These are phyloP conservation scores for Hymenotorrendiella dingleyae DNA, from an alignment of 2,329 filamentous ascomycete species.

Conservation along the genomic window DNA sequence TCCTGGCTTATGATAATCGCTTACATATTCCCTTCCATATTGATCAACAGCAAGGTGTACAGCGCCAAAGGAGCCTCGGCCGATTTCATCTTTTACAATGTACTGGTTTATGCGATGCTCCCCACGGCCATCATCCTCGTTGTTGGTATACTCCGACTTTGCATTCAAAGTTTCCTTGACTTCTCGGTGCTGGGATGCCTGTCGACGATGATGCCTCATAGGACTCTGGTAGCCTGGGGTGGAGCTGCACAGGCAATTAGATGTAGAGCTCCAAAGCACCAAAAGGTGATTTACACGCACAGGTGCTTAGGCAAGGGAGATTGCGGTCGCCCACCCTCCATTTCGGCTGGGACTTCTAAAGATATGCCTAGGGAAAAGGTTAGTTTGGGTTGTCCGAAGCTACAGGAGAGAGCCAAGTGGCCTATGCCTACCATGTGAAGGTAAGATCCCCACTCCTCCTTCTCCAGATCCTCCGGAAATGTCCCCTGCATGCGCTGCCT, in stretches of 20 bases:
- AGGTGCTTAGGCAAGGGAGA: constrained; percentile 31
- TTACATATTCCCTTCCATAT: constrained; percentile 87
- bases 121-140: constrained; percentile 72
- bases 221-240: constrained; percentile 45
- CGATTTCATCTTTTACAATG: constrained; percentile 88
- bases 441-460: constrained; percentile 38
- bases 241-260: constrained; percentile 38
- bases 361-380: constrained; percentile 20
- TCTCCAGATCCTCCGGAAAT: constrained; percentile 24
- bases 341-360: constrained; percentile 38
- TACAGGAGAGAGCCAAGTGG: constrained; percentile 12
- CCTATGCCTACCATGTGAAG: constrained; percentile 38
- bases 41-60: constrained; percentile 89
- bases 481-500: too few species aligned
- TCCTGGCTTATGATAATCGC: too few species aligned
- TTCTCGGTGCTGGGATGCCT: constrained; percentile 51
- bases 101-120: constrained; percentile 95
- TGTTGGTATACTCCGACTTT: constrained; percentile 77
- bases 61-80: constrained; percentile 90
- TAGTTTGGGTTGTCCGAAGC: not conserved
- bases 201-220: constrained; percentile 58
- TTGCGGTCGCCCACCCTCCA: constrained; percentile 33
- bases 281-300: constrained; percentile 16
- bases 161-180: constrained; percentile 91
- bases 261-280: not conserved